phyloP scores from a whole-genome alignment of 1,284 basidiomycete species.

The Coniophora puteana region DNA sequence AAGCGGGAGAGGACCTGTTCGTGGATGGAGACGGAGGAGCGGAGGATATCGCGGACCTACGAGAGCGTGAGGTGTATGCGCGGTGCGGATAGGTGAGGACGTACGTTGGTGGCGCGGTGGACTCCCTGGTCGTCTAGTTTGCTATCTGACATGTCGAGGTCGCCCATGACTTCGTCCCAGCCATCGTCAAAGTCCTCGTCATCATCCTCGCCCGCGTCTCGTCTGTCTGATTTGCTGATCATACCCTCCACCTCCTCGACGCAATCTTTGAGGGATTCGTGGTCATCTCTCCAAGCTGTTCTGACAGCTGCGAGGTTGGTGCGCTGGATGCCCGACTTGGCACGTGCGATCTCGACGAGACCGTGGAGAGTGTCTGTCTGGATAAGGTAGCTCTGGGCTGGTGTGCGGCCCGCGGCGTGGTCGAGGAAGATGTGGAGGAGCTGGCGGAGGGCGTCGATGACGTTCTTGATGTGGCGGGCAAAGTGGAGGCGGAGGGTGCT shows the following conservation, averaged over 20 bases:
- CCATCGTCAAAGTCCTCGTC: conserved; percentile 47
- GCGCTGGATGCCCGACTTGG: conserved; percentile 42
- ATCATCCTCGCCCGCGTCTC: conserved; percentile 23
- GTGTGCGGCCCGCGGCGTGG: conserved; percentile 14
- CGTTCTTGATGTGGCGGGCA: conserved; percentile 35
- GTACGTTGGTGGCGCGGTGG: too few relatives aligned
- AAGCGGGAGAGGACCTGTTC: too few relatives aligned
- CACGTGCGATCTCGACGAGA: conserved; percentile 51
- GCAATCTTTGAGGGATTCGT: conserved; percentile 58
- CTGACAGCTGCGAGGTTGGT: conserved; percentile 59
- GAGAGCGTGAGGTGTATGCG: too few relatives aligned
- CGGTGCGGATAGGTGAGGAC: too few relatives aligned
- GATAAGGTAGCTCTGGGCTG: conserved; percentile 43
- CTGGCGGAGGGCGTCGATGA: conserved; percentile 42
- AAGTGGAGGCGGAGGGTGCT: conserved; percentile 50
- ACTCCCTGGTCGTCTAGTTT: too few relatives aligned
- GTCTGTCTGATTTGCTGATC: conserved; percentile 35
- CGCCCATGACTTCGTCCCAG: conserved; percentile 68
- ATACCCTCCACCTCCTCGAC: conserved; percentile 56
- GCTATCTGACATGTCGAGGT: too few relatives aligned
- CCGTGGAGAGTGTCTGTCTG: conserved; percentile 64
- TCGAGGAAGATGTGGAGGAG: conserved; percentile 38
- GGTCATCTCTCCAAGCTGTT: conserved; percentile 52
- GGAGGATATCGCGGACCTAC: too few relatives aligned
- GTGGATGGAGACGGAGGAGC: too few relatives aligned